Base-by-base conservation (phyloP, 345 rosid species). In the Lepidium didymum region DNA sequence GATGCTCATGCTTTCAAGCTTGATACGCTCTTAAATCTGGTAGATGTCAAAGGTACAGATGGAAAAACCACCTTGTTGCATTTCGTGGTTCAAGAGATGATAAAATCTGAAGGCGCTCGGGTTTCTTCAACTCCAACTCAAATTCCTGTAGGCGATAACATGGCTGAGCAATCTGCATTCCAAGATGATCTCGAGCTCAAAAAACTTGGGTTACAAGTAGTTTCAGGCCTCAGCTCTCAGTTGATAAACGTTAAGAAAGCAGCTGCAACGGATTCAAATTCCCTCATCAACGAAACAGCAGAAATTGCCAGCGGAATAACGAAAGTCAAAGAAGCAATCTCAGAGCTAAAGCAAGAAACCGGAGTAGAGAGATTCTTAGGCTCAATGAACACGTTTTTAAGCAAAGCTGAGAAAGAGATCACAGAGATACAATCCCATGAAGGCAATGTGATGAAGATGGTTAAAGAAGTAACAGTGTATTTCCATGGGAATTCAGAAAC, bases 1-100 rank as follows among this genome's bases (percentile, higher is more conserved):
- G 96, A 87, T 49, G 99, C 99, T 0, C 93, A 81, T 2, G 96
- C 99, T 33, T 94, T 91, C 86, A 94, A 91, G 89, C 96, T 94
- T 7, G 96, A 94, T 71, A 94, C 97, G 0, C 96, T 94, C 31
- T 79, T 91, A 23, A 94, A 91, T 45, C 90, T 87, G 31, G 96
- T 89, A 16, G 97, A 91, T 49, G 77, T 94, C 10, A 91, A 89
- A 78, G 97, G 96, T 31, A 62, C 87, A 0, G 99, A 91, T 70
- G 96, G 99, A 38, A 91, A 86, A 72, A 94, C 99, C 62, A 94
- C 90, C 0, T 84, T 91, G 34, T 27, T 94, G 75, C 97, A 94
- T 80, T 91, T 94, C 27, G 96, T 94, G 14, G 97, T 91, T 10
- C 97, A 87, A 68, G 97, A 94, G 75, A 91, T 94, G 37, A 86